These are phyloP conservation scores for Lathyrus tuberosus DNA, from an alignment of 306 rosid species.

Conservation along the genomic window DNA sequence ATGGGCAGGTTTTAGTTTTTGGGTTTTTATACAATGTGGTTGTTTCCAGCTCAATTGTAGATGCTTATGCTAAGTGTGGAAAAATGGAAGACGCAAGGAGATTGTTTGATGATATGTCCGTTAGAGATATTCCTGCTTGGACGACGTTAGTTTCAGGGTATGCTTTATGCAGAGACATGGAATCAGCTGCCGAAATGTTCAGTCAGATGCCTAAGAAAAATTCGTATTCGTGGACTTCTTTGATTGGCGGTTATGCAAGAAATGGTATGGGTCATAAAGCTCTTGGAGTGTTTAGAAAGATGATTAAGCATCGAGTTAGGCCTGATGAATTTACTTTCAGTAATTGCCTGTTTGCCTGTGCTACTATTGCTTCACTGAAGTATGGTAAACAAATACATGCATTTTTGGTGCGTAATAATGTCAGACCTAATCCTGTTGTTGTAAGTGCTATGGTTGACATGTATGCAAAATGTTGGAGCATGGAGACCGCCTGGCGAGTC, in stretches of 20 bases:
- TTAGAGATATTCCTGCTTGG: slow-evolving; percentile 75
- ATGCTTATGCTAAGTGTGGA: slow-evolving; percentile 79
- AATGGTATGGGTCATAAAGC: slow-evolving; percentile 73
- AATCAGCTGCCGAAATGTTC: slow-evolving; percentile 61
- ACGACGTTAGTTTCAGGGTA: slow-evolving; percentile 74
- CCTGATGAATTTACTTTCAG: slow-evolving; percentile 88
- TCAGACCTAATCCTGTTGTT: slow-evolving; percentile 67
- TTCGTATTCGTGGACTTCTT: slow-evolving; percentile 75
- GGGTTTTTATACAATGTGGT: slow-evolving; percentile 74
- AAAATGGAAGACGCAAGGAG: slow-evolving; percentile 63
- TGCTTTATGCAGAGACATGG: slow-evolving; percentile 69
- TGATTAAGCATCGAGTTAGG: slow-evolving; percentile 53
- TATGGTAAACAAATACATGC: slow-evolving; percentile 77
- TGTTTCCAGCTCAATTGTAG: slow-evolving; percentile 67
- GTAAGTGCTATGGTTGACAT: slow-evolving; percentile 76
- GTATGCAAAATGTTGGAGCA: slow-evolving; percentile 78
- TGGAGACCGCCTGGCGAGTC: slow-evolving; percentile 56
- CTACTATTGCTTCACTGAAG: slow-evolving; percentile 60
- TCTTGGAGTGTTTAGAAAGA: slow-evolving; percentile 60
- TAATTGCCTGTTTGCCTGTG: slow-evolving; percentile 80
- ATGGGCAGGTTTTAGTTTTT: slow-evolving; percentile 73
- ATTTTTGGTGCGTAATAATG: slow-evolving; percentile 56
- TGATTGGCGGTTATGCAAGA: slow-evolving; percentile 73
- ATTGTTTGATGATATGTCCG: slow-evolving; percentile 61
- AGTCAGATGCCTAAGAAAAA: slow-evolving; percentile 71